Percentiles rank a stretch among this genome's conserved stretches.
Conservation (phyloP, 192 early-diverging fungal genomes). For the Coemansia sp. region DNA sequence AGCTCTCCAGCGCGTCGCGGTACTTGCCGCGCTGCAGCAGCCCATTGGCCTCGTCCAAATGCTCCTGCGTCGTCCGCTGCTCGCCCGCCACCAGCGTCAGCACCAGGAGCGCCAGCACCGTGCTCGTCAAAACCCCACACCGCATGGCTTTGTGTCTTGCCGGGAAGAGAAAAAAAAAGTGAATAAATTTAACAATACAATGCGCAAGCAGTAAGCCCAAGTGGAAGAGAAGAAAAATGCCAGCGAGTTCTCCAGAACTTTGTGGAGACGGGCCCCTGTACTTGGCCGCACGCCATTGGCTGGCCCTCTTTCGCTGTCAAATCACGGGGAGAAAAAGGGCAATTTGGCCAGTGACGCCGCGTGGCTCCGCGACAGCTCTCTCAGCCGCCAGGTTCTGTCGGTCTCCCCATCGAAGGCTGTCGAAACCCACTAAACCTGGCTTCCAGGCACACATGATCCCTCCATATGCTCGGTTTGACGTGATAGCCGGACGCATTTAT, state of each 20-base stretch:
- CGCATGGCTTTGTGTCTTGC: constrained; percentile 35
- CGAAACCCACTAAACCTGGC: no score
- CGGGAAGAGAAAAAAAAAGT: neutral
- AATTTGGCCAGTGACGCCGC: neutral
- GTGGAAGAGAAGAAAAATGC: no score
- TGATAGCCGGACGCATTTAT: no score
- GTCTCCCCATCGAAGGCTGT: no score
- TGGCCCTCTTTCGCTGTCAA: neutral
- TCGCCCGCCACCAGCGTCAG: constrained; percentile 24
- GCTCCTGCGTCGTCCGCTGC: constrained; percentile 39
- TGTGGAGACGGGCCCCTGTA: constrained; percentile 1
- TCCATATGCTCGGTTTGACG: no score
- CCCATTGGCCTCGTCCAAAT: constrained; percentile 44
- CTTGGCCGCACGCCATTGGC: constrained; percentile 37
- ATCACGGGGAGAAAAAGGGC: neutral
- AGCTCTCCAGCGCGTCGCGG: constrained; percentile 34
- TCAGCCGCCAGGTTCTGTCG: no score
- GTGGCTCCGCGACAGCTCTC: neutral
- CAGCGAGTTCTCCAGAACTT: neutral
- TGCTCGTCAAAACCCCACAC: constrained; percentile 26
- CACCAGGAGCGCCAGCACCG: constrained; percentile 23
- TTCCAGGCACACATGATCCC: no score
- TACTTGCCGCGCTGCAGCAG: constrained; percentile 39
- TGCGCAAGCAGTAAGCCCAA: neutral
- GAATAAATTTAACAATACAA: neutral